Base-by-base conservation (phyloP, 768 basidiomycete genomes). In the Rhodotorula toruloides region DNA sequence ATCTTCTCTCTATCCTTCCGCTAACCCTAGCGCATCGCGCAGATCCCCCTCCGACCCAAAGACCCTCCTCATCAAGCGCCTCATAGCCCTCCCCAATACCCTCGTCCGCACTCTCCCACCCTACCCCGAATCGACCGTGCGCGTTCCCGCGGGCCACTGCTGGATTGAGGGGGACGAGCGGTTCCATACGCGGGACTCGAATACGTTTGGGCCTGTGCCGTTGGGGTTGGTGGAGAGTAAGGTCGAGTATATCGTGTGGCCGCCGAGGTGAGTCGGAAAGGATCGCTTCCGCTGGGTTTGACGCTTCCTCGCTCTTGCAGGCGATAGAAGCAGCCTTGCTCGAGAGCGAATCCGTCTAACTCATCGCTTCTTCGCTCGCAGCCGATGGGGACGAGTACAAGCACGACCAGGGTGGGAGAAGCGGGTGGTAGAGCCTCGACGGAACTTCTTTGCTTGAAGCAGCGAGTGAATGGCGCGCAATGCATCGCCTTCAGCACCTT, bases 81-180 rank as follows among this genome's bases (percentile, higher is more conserved):
- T 75, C 42, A 54, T 75, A 42, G 74, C 69, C n/a, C 59, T 75
- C 10, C 70, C 73, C 25, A 64, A 69, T 31, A 61, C 72, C 14
- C 52, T 73, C 56, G 74, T 75, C 31, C 55, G 54, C 47, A 72
- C 71, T 0, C 57, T 70, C 22, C 57, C 65, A 7, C 70, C 72
- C 14, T 65, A 68, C 47, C 39, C 40, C 19, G 52, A 63, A 3
- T 37, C 49, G 43, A 62, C 57, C 43, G 61, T 72, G 0, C 58
- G 67, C 12, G 37, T 69, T 5, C 71, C 67, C 13, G 37, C 47
- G 14, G 71, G 68, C 14, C 53, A 60, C 27, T 68, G 67, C 48
- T 72, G 71, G 71, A 61, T 75, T 42, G 74, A 75, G 50, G 74
- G 74, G 19, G 74, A 75, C 60, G 73, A 75, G 40, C 64, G 65